These are phyloP conservation scores for Annona squamosa DNA, from an alignment of 164 flowering plant genomes.

Conservation along the genomic window DNA sequence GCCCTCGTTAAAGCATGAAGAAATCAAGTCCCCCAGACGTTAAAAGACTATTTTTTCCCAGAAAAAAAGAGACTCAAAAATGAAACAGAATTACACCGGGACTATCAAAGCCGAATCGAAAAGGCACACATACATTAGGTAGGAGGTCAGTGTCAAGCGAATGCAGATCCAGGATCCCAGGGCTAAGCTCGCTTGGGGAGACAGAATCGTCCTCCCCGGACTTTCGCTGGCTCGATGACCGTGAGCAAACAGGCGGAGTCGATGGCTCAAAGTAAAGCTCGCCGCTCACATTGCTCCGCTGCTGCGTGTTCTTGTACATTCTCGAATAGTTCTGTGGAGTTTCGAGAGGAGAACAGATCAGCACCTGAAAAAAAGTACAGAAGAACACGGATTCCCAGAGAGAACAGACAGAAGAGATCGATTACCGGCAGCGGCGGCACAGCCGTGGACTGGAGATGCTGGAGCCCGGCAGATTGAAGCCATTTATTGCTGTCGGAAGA, in stretches of 20 bases:
- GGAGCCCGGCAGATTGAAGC: constrained; percentile 62
- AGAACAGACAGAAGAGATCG: neutral
- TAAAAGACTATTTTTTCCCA: neutral
- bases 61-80: neutral
- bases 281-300: constrained; percentile 40
- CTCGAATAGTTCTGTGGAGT: constrained; percentile 45
- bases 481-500: constrained; percentile 48
- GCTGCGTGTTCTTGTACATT: constrained; percentile 39
- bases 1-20: neutral
- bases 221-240: constrained; percentile 43
- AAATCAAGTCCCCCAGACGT: neutral
- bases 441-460: constrained; percentile 43
- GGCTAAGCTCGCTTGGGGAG: constrained; percentile 62
- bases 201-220: constrained; percentile 34
- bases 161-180: constrained; percentile 92
- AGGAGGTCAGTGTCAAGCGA: constrained; percentile 84
- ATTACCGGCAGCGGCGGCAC: constrained; percentile 33
- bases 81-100: neutral
- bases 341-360: constrained; percentile 6
- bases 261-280: constrained; percentile 55
- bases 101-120: neutral
- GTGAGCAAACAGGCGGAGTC: constrained; percentile 40
- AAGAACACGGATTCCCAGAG: neutral
- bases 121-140: constrained; percentile 42
- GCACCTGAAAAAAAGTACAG: neutral